These are phyloP conservation scores for Yamagishiella unicocca DNA, from an alignment of 139 green algal genomes.

Conservation along the genomic window DNA sequence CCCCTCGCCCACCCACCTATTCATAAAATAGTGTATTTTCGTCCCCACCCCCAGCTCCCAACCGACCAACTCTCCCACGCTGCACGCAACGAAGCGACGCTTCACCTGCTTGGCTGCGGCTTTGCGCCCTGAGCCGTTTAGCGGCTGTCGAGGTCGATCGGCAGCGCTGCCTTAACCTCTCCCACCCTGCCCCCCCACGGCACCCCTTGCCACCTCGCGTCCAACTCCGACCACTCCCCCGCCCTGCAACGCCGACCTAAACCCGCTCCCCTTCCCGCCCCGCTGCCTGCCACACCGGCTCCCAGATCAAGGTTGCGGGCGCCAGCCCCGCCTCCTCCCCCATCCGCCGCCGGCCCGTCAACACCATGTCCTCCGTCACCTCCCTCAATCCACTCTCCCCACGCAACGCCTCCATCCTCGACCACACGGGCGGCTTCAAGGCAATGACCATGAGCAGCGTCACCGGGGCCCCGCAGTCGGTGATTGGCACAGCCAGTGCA, in stretches of 20 bases:
- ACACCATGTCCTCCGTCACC: not conserved
- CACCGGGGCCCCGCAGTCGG: not conserved
- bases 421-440: not conserved
- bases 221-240: too few species aligned
- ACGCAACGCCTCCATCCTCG: constrained; percentile 34
- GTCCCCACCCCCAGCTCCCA: too few species aligned
- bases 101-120: too few species aligned
- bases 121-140: too few species aligned
- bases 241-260: too few species aligned
- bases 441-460: not conserved
- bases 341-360: not conserved
- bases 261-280: not conserved
- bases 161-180: too few species aligned
- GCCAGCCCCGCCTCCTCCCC: constrained; percentile 27
- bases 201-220: not conserved
- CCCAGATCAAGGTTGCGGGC: not conserved
- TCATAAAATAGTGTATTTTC: too few species aligned
- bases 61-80: too few species aligned
- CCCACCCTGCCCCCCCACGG: not conserved
- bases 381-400: constrained; percentile 14
- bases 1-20: too few species aligned
- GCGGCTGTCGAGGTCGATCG: too few species aligned
- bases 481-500: not conserved
- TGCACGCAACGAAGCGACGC: too few species aligned
- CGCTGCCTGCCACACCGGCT: too few species aligned